A percentile compares a stretch with the other conserved stretches of the same genome.
Conservation (phyloP, 2,329 filamentous ascomycete species). For the Talaromyces sp. region DNA sequence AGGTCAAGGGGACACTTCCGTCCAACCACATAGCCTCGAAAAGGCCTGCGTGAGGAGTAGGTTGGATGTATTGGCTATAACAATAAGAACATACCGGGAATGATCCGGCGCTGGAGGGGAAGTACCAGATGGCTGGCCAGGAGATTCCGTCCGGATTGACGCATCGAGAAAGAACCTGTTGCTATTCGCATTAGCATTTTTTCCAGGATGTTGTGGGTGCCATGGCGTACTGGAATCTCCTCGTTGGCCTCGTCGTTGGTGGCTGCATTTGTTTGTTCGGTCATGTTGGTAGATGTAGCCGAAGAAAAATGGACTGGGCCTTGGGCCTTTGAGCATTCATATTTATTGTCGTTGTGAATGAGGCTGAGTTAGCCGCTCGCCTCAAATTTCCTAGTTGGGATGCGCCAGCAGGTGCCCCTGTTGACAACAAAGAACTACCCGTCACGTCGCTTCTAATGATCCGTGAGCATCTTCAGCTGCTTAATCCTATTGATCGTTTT, state of each 20-base stretch:
- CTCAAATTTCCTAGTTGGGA: background rate
- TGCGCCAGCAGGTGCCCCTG: background rate
- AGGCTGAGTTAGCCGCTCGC: background rate
- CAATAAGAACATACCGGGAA: slow-evolving; percentile 1
- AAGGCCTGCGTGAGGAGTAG: background rate
- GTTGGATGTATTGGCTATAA: background rate
- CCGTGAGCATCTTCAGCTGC: too few species aligned
- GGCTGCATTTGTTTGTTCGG: background rate
- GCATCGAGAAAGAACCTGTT: background rate
- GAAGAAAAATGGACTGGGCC: background rate
- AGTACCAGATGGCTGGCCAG: background rate
- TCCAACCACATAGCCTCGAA: background rate
- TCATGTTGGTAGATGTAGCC: background rate
- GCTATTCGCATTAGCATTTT: slow-evolving; percentile 1
- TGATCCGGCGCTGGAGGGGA: background rate
- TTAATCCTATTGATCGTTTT: too few species aligned
- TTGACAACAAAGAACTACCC: too few species aligned
- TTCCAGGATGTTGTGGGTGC: background rate
- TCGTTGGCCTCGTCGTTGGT: background rate
- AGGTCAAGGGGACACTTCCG: background rate
- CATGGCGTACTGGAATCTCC: background rate
- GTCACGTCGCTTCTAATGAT: too few species aligned
- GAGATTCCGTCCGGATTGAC: background rate
- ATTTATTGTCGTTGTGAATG: slow-evolving; percentile 3
- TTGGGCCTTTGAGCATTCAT: background rate